A percentile compares a stretch with the other conserved stretches of the same genome.
Evolutionary conservation across 2,329 filamentous ascomycete genomes (phyloP).

Genomic region (Sporothrix luriei): DNA sequence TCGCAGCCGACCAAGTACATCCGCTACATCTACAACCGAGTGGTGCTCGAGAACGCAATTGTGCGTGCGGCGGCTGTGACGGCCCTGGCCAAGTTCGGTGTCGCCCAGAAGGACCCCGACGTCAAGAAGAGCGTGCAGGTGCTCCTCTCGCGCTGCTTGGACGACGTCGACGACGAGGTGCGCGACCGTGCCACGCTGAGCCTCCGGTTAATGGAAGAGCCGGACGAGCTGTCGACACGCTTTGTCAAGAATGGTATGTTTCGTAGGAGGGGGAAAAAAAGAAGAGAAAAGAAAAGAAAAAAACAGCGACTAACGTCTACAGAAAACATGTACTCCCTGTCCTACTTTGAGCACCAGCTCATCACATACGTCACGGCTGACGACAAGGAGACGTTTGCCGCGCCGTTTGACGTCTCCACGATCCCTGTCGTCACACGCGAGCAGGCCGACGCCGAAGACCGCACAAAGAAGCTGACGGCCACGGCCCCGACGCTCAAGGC

Average conservation of each 20-base stretch:
- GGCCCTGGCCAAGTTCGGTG: slow-evolving; percentile 93
- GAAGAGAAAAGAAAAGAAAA: not conserved
- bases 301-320: slow-evolving; percentile 8
- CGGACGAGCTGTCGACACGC: slow-evolving; percentile 78
- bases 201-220: slow-evolving; percentile 86
- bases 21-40: slow-evolving; percentile 98
- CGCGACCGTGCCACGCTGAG: slow-evolving; percentile 93
- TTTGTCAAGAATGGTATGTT: slow-evolving; percentile 88
- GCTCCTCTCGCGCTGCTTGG: slow-evolving; percentile 86
- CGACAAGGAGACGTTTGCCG: slow-evolving; percentile 79
- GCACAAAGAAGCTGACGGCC: slow-evolving; percentile 94
- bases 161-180: slow-evolving; percentile 97
- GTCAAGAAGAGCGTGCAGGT: slow-evolving; percentile 96
- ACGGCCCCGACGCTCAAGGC: slow-evolving; percentile 93
- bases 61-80: slow-evolving; percentile 94
- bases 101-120: slow-evolving; percentile 92
- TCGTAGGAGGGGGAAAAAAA: not conserved
- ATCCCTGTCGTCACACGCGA: slow-evolving; percentile 94
- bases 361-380: slow-evolving; percentile 96
- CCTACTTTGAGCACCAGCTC: slow-evolving; percentile 93
- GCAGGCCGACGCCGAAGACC: slow-evolving; percentile 92
- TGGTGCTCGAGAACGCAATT: slow-evolving; percentile 95
- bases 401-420: slow-evolving; percentile 85
- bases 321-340: slow-evolving; percentile 95
- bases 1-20: slow-evolving; percentile 98